Conservation (phyloP, 2,329 filamentous ascomycete species). For the Hymenotorrendiella dingleyae region DNA sequence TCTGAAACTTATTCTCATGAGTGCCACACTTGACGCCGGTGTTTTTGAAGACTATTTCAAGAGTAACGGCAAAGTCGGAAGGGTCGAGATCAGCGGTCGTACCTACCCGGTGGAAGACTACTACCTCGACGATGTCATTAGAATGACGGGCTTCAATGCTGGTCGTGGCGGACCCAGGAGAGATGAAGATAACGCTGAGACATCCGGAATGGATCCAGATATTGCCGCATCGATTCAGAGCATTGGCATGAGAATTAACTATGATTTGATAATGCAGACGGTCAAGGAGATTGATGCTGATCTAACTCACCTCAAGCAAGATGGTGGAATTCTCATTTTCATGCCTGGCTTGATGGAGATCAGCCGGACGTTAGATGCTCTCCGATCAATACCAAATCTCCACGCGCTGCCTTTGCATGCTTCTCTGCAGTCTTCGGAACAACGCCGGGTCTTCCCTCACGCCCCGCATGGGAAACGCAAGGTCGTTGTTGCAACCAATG, state of each 20-base stretch:
- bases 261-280: conserved; percentile 74
- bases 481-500: conserved; percentile 90
- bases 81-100: conserved; percentile 80
- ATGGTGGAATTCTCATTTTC: conserved; percentile 92
- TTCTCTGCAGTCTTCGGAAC: conserved; percentile 81
- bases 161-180: conserved; percentile 33
- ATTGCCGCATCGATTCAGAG: conserved; percentile 67
- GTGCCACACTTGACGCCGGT: conserved; percentile 83
- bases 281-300: conserved; percentile 77
- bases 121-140: conserved; percentile 83
- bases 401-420: conserved; percentile 87
- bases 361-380: conserved; percentile 65
- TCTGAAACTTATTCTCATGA: conserved; percentile 91
- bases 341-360: conserved; percentile 90
- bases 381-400: conserved; percentile 59
- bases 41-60: conserved; percentile 83
- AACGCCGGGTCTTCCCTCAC: conserved; percentile 75
- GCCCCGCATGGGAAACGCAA: conserved; percentile 79
- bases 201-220: conserved; percentile 43
- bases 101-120: conserved; percentile 87
- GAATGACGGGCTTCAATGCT: conserved; percentile 65
- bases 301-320: conserved; percentile 55
- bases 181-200: conserved; percentile 38
- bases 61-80: conserved; percentile 62
- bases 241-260: conserved; percentile 82